phyloP scores from a whole-genome alignment of 1,284 basidiomycete genomes.

The Trichosporon faecale region DNA sequence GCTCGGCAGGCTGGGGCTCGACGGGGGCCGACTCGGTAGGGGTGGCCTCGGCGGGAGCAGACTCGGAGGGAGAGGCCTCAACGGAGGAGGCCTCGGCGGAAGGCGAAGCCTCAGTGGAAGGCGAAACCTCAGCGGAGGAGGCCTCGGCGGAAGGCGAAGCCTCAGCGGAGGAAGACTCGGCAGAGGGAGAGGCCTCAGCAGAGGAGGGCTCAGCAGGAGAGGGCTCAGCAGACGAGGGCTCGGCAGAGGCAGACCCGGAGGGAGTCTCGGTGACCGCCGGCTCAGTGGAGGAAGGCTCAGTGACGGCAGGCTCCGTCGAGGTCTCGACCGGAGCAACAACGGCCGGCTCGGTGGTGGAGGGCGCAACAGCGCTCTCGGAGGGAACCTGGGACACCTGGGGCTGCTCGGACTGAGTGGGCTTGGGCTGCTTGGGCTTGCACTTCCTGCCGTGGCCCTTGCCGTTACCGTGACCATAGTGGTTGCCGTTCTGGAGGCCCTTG shows the following conservation, averaged over 20 bases:
- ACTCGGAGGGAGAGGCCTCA: slow-evolving; percentile 28
- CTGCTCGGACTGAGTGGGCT: not conserved
- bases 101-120: slow-evolving; percentile 26
- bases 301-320: not conserved
- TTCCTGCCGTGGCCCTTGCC: not conserved
- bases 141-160: not conserved
- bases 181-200: slow-evolving; percentile 24
- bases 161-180: not conserved
- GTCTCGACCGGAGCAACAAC: not conserved
- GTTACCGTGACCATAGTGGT: not conserved
- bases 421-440: slow-evolving; percentile 14
- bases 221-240: not conserved
- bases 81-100: slow-evolving; percentile 32
- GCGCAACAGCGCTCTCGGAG: not conserved
- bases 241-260: too few species aligned
- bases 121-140: not conserved
- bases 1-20: not conserved
- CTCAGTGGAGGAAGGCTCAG: not conserved
- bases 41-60: slow-evolving; percentile 25
- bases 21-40: not conserved
- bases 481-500: not conserved
- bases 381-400: not conserved
- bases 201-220: slow-evolving; percentile 39
- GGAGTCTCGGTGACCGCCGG: slow-evolving; percentile 10
- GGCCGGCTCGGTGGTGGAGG: not conserved